phyloP scores from a whole-genome alignment of 331 rosid genomes.

The Malus hybrid region DNA sequence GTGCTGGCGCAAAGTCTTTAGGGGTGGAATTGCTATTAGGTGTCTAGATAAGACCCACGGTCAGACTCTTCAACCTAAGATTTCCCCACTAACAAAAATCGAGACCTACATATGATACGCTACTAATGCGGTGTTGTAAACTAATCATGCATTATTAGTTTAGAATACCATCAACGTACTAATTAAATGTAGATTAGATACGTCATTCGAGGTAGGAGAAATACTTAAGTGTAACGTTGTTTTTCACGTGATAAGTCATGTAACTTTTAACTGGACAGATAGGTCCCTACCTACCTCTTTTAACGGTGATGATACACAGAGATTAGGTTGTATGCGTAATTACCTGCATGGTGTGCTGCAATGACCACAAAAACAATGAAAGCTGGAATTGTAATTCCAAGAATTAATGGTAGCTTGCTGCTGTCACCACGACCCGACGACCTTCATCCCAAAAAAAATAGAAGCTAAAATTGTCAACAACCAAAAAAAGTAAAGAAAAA shows the following conservation, averaged over 20 bases:
- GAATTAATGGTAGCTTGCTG: conserved; percentile 2
- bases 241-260: not conserved
- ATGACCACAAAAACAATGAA: not conserved
- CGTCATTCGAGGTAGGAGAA: too few relatives aligned
- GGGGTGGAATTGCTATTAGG: too few relatives aligned
- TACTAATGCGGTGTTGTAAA: not conserved
- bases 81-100: not conserved
- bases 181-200: too few relatives aligned
- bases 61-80: not conserved
- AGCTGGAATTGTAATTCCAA: conserved; percentile 9
- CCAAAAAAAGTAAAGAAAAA: not conserved
- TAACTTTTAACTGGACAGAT: not conserved
- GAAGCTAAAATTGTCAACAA: not conserved
- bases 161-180: too few relatives aligned
- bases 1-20: too few relatives aligned
- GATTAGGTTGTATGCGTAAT: not conserved
- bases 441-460: not conserved
- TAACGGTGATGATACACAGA: not conserved
- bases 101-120: not conserved
- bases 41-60: not conserved
- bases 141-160: not conserved
- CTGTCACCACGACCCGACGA: not conserved
- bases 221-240: too few relatives aligned
- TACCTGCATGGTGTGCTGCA: not conserved
- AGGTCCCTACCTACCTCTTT: not conserved